Evolutionary conservation across 495 filamentous ascomycete genomes (phyloP).

Genomic region (Amniculicola lignicola): DNA sequence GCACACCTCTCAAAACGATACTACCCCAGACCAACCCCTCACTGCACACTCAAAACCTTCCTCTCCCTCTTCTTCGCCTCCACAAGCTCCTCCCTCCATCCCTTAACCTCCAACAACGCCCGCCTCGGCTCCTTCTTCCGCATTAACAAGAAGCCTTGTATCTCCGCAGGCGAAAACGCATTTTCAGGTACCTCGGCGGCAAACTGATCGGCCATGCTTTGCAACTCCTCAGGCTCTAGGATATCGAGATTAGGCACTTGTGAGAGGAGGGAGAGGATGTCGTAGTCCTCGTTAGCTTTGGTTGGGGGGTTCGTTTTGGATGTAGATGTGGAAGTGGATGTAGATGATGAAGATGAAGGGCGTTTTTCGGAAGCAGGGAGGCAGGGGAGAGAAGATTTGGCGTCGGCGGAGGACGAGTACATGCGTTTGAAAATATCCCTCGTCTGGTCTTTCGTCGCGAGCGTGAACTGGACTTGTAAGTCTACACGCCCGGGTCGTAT

Average conservation of each 20-base stretch:
- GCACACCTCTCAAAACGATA: too few species aligned
- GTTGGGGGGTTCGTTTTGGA: neutral
- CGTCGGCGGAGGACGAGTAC: conserved; percentile 26
- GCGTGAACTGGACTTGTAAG: conserved; percentile 65
- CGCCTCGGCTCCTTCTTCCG: conserved; percentile 40
- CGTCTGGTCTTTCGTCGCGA: conserved; percentile 35
- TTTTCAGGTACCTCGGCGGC: conserved; percentile 57
- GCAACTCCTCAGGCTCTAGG: conserved; percentile 38
- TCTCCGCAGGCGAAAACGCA: conserved; percentile 70
- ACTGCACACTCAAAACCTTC: conserved; percentile 24
- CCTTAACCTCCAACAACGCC: conserved; percentile 36
- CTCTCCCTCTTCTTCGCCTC: conserved; percentile 31
- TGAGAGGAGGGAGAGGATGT: conserved; percentile 9
- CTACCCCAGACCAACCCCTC: too few species aligned
- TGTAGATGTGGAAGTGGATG: neutral
- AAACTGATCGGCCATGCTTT: conserved; percentile 54
- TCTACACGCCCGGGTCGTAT: conserved; percentile 76
- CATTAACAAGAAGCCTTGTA: conserved; percentile 62
- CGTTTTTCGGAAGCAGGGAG: neutral
- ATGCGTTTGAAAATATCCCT: conserved; percentile 34
- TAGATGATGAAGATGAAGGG: neutral
- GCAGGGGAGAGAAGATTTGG: neutral
- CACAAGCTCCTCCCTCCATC: conserved; percentile 35
- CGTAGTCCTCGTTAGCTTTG: neutral
- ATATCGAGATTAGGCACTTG: conserved; percentile 4